A percentile compares a stretch with the other conserved stretches of the same genome.
Evolutionary conservation across 495 filamentous ascomycete species (phyloP).

Genomic region (Tuber umbilicatum): DNA sequence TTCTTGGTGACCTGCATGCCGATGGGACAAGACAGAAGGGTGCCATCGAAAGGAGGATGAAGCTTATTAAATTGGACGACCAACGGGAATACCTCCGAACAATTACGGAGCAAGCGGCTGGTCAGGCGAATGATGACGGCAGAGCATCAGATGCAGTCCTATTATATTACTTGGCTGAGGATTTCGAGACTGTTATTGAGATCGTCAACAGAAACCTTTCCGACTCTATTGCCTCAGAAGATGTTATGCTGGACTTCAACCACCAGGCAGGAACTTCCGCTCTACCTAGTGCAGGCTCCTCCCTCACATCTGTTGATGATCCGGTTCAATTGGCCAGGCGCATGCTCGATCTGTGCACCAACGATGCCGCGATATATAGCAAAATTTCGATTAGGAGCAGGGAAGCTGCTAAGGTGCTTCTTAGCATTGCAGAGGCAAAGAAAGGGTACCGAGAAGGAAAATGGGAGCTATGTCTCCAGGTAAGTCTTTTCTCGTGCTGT

Average conservation of each 20-base stretch:
- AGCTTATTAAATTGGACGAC: conserved; percentile 69
- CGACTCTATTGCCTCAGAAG: conserved; percentile 57
- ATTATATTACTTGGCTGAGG: conserved; percentile 85
- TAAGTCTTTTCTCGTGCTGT: conserved; percentile 49
- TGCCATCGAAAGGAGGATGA: conserved; percentile 79
- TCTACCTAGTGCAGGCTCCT: conserved; percentile 9
- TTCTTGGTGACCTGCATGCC: conserved; percentile 81
- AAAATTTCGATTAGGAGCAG: conserved; percentile 51
- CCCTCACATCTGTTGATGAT: conserved; percentile 75
- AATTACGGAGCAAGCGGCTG: conserved; percentile 83
- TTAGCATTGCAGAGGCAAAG: conserved; percentile 74
- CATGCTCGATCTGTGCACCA: conserved; percentile 70
- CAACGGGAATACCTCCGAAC: conserved; percentile 75
- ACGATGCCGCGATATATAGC: conserved; percentile 28
- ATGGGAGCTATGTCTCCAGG: conserved; percentile 75
- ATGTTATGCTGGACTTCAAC: conserved; percentile 3
- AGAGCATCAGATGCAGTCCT: conserved; percentile 86
- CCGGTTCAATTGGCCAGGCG: conserved; percentile 68
- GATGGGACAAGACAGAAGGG: conserved; percentile 79
- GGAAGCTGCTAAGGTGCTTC: conserved; percentile 62
- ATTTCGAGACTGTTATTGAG: conserved; percentile 82
- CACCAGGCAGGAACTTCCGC: background rate
- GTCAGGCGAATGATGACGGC: conserved; percentile 87
- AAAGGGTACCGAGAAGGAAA: conserved; percentile 57
- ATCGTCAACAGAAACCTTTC: conserved; percentile 88